Percentiles rank a stretch among this genome's conserved stretches.
Conservation (phyloP, 306 rosid species). For the Dryas octopetala region DNA sequence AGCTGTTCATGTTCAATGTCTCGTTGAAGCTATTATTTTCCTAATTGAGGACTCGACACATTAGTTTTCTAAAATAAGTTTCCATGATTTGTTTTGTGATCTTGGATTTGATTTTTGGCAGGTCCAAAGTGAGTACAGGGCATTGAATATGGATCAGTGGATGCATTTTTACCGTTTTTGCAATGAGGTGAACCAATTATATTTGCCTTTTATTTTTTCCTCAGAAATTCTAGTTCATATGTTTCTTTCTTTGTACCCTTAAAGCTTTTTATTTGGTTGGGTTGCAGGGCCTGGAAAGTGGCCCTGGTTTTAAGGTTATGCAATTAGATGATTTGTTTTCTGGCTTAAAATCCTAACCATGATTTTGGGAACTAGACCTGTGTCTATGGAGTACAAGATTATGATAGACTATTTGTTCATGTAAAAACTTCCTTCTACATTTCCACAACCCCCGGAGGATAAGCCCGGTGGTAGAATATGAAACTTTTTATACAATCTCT, state of each 20-base stretch:
- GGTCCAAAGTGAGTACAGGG: conserved; percentile 62
- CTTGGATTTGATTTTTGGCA: conserved; percentile 28
- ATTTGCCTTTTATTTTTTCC: background rate
- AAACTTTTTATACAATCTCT: background rate
- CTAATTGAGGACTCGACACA: background rate
- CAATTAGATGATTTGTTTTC: background rate
- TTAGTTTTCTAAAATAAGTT: background rate
- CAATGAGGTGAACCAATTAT: conserved; percentile 44
- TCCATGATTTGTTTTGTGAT: background rate
- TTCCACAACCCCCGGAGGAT: too few species aligned
- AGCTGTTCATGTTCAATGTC: background rate
- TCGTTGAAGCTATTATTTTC: background rate
- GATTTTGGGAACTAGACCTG: background rate
- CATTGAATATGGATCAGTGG: conserved; percentile 66
- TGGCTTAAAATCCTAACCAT: background rate
- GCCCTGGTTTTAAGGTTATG: background rate
- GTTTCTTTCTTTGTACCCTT: background rate
- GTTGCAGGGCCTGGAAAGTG: background rate
- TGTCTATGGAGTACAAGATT: background rate
- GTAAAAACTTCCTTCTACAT: background rate
- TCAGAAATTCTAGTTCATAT: background rate
- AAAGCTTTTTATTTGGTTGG: conserved; percentile 9
- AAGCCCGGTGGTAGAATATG: background rate
- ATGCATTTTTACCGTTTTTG: conserved; percentile 50
- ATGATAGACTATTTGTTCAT: background rate